Evolutionary conservation across 352 stramenopile species (phyloP).

Genomic region (Phytophthora sp.): DNA sequence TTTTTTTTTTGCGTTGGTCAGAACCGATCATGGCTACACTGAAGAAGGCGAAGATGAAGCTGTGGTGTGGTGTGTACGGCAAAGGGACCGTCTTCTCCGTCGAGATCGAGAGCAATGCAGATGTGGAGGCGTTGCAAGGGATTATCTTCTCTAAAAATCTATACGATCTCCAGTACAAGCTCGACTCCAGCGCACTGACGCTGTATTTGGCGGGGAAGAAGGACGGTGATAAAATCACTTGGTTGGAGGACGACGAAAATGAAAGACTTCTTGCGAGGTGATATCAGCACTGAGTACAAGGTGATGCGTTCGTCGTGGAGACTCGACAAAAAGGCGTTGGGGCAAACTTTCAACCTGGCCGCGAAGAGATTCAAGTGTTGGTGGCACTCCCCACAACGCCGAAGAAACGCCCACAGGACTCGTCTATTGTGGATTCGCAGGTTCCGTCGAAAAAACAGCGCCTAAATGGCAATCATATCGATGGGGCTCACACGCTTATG

Average conservation of each 20-base stretch:
- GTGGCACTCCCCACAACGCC: no score
- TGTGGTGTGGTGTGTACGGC: slow-evolving; percentile 16
- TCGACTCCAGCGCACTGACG: background rate
- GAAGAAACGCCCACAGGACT: no score
- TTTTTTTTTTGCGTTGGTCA: no score
- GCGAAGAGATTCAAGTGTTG: no score
- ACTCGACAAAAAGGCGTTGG: slow-evolving; percentile 15
- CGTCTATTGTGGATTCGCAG: no score
- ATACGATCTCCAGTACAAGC: background rate
- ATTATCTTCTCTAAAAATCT: slow-evolving; percentile 6
- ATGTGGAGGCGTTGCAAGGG: no score
- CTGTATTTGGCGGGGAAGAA: slow-evolving; percentile 30
- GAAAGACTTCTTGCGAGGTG: slow-evolving; percentile 4
- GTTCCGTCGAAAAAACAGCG: no score
- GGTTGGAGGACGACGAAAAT: slow-evolving; percentile 14
- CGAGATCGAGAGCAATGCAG: slow-evolving; percentile 10
- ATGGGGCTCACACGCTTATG: background rate
- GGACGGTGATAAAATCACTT: background rate
- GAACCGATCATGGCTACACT: no score
- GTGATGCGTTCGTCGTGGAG: slow-evolving; percentile 14
- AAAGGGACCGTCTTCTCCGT: slow-evolving; percentile 19
- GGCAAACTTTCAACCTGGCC: background rate
- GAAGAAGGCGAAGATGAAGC: background rate
- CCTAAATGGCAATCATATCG: background rate
- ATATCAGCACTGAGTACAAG: slow-evolving; percentile 10